phyloP scores from a whole-genome alignment of 805 yeast species.

The Wickerhamiella parazyma region DNA sequence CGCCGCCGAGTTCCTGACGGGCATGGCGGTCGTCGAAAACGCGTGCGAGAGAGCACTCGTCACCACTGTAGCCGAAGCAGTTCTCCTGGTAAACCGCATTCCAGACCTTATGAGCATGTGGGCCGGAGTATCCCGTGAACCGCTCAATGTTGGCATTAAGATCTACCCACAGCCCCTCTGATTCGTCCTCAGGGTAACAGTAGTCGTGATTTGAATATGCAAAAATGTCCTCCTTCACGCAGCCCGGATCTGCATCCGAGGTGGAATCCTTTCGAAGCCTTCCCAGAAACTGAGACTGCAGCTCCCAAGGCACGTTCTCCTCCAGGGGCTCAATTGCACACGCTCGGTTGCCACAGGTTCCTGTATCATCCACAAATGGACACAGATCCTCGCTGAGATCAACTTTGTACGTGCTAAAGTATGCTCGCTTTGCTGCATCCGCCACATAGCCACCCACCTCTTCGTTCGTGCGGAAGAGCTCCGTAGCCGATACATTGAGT shows the following conservation, averaged over 20 bases:
- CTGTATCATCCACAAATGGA: conserved; percentile 68
- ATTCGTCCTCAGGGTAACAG: conserved; percentile 31
- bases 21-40: conserved; percentile 16
- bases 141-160: conserved; percentile 84
- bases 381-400: conserved; percentile 60
- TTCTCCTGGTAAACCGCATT: conserved; percentile 80
- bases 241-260: conserved; percentile 18
- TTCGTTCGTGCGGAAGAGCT: conserved; percentile 39
- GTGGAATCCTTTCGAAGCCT: conserved; percentile 29
- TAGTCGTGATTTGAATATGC: conserved; percentile 19
- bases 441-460: conserved; percentile 43
- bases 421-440: conserved; percentile 54
- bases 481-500: conserved; percentile 21
- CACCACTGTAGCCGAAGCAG: conserved; percentile 47
- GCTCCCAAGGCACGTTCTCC: conserved; percentile 52
- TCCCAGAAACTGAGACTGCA: conserved; percentile 56
- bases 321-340: conserved; percentile 82
- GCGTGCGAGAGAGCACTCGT: conserved; percentile 7
- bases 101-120: conserved; percentile 88
- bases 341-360: conserved; percentile 72
- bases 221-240: conserved; percentile 15
- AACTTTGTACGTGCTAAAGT: conserved; percentile 76
- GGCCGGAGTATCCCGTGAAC: conserved; percentile 92
- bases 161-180: conserved; percentile 57
- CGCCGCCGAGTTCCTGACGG: conserved; percentile 21